A percentile compares a stretch with the other conserved stretches of the same genome.
phyloP scores from a whole-genome alignment of 2,329 filamentous ascomycete genomes.

The Xylaria sp. region DNA sequence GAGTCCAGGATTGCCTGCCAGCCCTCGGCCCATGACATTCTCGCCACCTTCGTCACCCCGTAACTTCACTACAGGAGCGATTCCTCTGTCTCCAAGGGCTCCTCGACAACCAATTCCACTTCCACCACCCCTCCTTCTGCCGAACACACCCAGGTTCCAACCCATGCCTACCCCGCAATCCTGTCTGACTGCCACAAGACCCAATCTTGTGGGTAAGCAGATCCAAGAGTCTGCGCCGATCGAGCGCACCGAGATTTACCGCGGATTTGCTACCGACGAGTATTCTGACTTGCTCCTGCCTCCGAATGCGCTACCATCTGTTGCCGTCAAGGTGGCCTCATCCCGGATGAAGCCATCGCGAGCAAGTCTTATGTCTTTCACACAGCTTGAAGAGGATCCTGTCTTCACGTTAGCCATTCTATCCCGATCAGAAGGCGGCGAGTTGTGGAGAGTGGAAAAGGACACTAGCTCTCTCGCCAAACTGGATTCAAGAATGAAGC shows the following conservation, averaged over 20 bases:
- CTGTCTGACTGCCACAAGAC: slow-evolving; percentile 37
- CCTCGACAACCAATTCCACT: slow-evolving; percentile 69
- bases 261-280: slow-evolving; percentile 75
- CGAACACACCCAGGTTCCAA: slow-evolving; percentile 62
- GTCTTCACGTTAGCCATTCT: slow-evolving; percentile 89
- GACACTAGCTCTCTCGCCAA: slow-evolving; percentile 74
- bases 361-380: slow-evolving; percentile 74
- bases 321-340: slow-evolving; percentile 82
- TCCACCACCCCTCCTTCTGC: slow-evolving; percentile 61
- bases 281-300: slow-evolving; percentile 80
- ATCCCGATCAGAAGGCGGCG: slow-evolving; percentile 66
- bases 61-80: slow-evolving; percentile 40
- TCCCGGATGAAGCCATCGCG: slow-evolving; percentile 92
- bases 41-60: slow-evolving; percentile 67
- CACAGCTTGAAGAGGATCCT: slow-evolving; percentile 79
- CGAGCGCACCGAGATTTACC: slow-evolving; percentile 57
- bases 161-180: slow-evolving; percentile 41
- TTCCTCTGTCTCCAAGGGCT: slow-evolving; percentile 65
- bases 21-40: slow-evolving; percentile 52
- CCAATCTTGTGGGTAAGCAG: slow-evolving; percentile 37
- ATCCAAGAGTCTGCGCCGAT: slow-evolving; percentile 23
- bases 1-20: slow-evolving; percentile 56
- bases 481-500: slow-evolving; percentile 75
- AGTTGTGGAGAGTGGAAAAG: slow-evolving; percentile 94
- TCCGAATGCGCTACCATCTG: slow-evolving; percentile 80